Percentiles rank a stretch among this genome's conserved stretches.
Evolutionary conservation across 2,329 filamentous ascomycete species (phyloP).

Genomic region (Sporothrix brasiliensis): DNA sequence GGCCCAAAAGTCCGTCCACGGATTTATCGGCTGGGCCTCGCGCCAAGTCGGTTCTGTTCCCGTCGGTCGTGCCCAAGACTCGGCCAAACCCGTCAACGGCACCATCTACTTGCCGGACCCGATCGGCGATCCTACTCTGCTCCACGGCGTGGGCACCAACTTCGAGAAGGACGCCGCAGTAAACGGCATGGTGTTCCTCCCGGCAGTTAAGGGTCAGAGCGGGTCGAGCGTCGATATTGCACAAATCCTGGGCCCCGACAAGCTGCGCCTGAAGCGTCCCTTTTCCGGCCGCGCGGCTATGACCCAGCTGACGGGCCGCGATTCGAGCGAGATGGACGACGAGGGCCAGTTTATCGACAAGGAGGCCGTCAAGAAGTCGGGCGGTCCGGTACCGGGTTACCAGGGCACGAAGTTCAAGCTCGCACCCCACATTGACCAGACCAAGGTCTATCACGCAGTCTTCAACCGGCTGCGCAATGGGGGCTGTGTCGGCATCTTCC

Average conservation of each 20-base stretch:
- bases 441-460: conserved; percentile 88
- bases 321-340: conserved; percentile 64
- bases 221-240: conserved; percentile 82
- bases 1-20: conserved; percentile 91
- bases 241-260: conserved; percentile 76
- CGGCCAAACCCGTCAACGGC: conserved; percentile 76
- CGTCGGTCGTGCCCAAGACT: conserved; percentile 90
- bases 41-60: conserved; percentile 85
- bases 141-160: conserved; percentile 77
- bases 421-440: conserved; percentile 92
- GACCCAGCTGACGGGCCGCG: conserved; percentile 76
- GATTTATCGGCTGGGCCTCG: conserved; percentile 88
- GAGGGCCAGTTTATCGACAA: conserved; percentile 65
- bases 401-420: conserved; percentile 81
- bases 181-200: conserved; percentile 84
- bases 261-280: conserved; percentile 82
- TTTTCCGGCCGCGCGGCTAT: conserved; percentile 78
- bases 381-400: conserved; percentile 62
- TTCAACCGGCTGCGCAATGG: conserved; percentile 80
- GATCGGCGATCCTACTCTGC: conserved; percentile 76
- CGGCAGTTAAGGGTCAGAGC: conserved; percentile 74
- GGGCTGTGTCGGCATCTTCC: conserved; percentile 94
- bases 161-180: conserved; percentile 77
- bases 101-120: conserved; percentile 88
- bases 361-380: conserved; percentile 46